Conservation (phyloP, 441 rosid species). For the Adansonia rubrostipa region DNA sequence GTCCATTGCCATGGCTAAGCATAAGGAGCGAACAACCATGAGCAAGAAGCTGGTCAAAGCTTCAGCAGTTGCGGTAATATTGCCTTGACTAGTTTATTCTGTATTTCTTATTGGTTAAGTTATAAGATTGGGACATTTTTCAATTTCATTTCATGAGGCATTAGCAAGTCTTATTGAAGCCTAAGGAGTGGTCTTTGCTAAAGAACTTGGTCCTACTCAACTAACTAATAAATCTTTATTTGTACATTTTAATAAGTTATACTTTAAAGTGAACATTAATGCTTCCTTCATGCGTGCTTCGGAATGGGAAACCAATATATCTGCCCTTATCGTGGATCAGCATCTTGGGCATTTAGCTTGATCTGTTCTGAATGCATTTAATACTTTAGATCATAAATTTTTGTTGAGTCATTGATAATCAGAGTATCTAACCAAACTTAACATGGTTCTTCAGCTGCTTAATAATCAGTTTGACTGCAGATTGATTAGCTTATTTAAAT, state of each 20-base stretch:
- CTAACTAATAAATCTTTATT: not conserved
- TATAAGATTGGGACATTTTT: not conserved
- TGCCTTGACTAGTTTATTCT: slow-evolving; percentile 7
- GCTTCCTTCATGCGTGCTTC: not conserved
- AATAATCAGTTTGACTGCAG: not conserved
- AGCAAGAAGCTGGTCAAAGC: slow-evolving; percentile 43
- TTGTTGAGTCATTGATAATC: not conserved
- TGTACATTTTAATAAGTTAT: not conserved
- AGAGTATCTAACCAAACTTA: not conserved
- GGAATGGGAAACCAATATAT: not conserved
- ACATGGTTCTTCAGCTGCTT: not conserved
- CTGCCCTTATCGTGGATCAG: not conserved
- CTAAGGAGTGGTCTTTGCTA: not conserved
- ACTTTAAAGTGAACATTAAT: not conserved
- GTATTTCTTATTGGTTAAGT: slow-evolving; percentile 5
- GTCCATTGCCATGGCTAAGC: slow-evolving; percentile 45
- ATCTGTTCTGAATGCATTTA: not conserved
- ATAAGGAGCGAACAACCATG: slow-evolving; percentile 41
- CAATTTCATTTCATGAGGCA: not conserved
- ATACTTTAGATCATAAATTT: not conserved
- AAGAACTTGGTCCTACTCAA: not conserved
- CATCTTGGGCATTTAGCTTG: not conserved
- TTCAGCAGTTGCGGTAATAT: slow-evolving; percentile 45
- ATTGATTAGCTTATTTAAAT: not conserved
- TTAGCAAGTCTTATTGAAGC: not conserved